phyloP scores from a whole-genome alignment of 768 basidiomycete species.

The Calocera cornea region DNA sequence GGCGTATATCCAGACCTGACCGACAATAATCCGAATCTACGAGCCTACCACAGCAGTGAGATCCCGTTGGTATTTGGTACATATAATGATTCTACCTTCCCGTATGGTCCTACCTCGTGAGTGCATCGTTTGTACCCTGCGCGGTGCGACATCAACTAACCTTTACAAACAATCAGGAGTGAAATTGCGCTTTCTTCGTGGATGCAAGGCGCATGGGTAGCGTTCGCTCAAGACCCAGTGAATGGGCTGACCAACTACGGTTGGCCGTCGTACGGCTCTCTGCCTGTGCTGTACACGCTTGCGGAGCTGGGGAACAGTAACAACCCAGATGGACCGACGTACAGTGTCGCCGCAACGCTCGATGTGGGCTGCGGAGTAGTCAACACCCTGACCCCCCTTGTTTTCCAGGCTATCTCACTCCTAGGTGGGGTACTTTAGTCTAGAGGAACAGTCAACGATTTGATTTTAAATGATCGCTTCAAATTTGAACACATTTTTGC shows the following conservation, averaged over 20 bases:
- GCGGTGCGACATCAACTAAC: not conserved
- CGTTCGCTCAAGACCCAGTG: conserved; percentile 30
- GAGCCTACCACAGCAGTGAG: conserved; percentile 30
- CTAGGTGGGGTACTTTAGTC: not conserved
- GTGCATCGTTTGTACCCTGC: not conserved
- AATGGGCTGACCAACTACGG: conserved; percentile 22
- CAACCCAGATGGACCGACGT: not conserved
- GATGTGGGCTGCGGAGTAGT: not conserved
- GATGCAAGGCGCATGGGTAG: conserved; percentile 31
- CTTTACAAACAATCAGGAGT: not conserved
- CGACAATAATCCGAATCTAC: conserved; percentile 3
- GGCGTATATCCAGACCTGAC: not conserved
- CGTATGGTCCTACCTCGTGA: not conserved
- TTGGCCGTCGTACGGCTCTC: conserved; percentile 18
- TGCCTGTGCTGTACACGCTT: not conserved
- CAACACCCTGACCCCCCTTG: not conserved
- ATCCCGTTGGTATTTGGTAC: conserved; percentile 30
- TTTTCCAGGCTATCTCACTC: not conserved
- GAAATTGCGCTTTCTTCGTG: conserved; percentile 25
- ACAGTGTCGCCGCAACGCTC: not conserved
- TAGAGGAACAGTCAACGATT: not conserved
- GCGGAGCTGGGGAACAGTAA: not conserved
- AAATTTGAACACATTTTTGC: too few relatives aligned
- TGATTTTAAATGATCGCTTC: too few relatives aligned
- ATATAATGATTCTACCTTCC: conserved; percentile 16